Base-by-base conservation (phyloP, 2,329 filamentous ascomycete genomes). In the Phyllachora maydis region DNA sequence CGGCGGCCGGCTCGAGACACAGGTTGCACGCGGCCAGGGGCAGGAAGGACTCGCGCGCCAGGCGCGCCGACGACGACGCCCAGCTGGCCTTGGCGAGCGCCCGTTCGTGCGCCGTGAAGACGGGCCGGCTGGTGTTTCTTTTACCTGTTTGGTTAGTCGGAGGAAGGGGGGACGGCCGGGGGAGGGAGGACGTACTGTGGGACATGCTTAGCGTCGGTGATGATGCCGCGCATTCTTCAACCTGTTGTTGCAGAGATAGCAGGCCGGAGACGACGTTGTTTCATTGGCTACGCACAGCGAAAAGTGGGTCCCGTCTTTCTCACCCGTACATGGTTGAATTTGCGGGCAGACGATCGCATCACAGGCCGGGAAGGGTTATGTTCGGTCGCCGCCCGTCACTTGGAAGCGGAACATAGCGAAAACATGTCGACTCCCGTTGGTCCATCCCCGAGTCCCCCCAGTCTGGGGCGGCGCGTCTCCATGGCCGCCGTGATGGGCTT, bases 41-140 rank as follows among this genome's bases (percentile, higher is more conserved):
- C 8, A 95, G 67, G 47, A 92, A 95, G 26, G 78, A 88, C 42
- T 95, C 88, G 40, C 85, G 75, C 12, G 65, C 71, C 16, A 95
- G 68, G 24, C 81, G 76, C n/a, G 82, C 81, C 24, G 74, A 69
- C 34, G 73, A 77, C 6, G 73, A 67, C 35, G 73, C 69, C 82
- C 88, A 95, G 35, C 70, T 68, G 11, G 66, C 64, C 39, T 82
- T 79, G 29, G 91, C 74, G 23, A 85, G 65, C 24, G 65, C 64
- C 34, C 88, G 73, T 52, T 95, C 88, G 51, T 93, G 70, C 13
- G 81, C 72, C 16, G 88, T 95, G 57, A 95, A 95, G 49, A 93
- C 82, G 19, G 82, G 72, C 21, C 85, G 70, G 21, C 79, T 85
- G 21, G 82, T 91, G 52, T 93, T 92, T 37, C 81, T 69, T 54